These are phyloP conservation scores for Bombardia bombarda DNA, from an alignment of 495 filamentous ascomycete species.

Conservation along the genomic window DNA sequence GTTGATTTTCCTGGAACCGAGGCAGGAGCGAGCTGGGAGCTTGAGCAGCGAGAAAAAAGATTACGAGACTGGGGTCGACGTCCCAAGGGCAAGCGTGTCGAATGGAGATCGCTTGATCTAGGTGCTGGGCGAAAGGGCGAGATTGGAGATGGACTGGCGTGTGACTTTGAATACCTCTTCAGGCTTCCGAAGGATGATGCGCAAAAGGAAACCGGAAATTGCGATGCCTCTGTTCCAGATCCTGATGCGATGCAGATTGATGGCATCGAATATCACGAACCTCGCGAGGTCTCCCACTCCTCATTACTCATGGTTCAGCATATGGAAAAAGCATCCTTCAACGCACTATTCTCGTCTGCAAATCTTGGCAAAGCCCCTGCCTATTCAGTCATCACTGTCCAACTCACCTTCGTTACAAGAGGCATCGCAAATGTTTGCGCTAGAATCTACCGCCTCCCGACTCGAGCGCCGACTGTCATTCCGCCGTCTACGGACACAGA, in stretches of 20 bases:
- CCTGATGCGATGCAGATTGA: conserved; percentile 20
- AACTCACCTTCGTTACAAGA: conserved; percentile 28
- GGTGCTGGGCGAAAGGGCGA: conserved; percentile 73
- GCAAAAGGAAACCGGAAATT: conserved; percentile 15
- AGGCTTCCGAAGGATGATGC: conserved; percentile 9
- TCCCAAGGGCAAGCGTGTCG: conserved; percentile 73
- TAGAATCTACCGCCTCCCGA: conserved; percentile 40
- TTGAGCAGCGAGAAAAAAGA: conserved; percentile 52
- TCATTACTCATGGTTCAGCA: conserved; percentile 14
- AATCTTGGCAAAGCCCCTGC: conserved; percentile 9
- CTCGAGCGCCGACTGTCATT: conserved; percentile 1
- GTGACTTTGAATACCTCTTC: conserved; percentile 72
- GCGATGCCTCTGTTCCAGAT: not conserved
- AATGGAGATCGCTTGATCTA: conserved; percentile 69
- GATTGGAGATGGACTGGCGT: conserved; percentile 73
- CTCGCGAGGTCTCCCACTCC: not conserved
- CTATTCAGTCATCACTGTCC: conserved; percentile 24
- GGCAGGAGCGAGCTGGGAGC: conserved; percentile 72
- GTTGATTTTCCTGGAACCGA: conserved; percentile 77
- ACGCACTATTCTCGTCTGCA: conserved; percentile 8
- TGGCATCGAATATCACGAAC: conserved; percentile 3
- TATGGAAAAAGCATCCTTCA: conserved; percentile 24
- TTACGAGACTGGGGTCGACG: conserved; percentile 65
- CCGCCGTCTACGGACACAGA: conserved; percentile 26
- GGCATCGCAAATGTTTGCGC: conserved; percentile 34